phyloP scores from a whole-genome alignment of 202 grass and related monocot genomes.

The Miscanthus sacchariflorus region DNA sequence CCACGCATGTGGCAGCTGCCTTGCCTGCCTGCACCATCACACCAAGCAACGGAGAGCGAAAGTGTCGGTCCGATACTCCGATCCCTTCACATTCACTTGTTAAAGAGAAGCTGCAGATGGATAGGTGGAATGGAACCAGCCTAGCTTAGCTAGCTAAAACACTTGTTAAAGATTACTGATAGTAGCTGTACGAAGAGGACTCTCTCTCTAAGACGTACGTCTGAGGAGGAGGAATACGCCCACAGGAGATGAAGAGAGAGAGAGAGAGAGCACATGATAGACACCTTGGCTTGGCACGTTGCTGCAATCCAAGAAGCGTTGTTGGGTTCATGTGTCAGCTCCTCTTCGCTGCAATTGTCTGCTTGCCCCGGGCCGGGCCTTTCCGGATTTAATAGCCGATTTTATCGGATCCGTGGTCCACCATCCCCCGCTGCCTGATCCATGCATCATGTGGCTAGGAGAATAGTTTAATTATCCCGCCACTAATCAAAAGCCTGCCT shows the following conservation, averaged over 20 bases:
- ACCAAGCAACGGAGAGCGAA: background rate
- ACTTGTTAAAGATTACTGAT: slow-evolving; percentile 4
- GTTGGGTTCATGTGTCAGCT: slow-evolving; percentile 27
- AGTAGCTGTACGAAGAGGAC: background rate
- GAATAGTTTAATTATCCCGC: slow-evolving; percentile 33
- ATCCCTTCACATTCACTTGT: background rate
- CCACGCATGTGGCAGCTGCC: slow-evolving; percentile 22
- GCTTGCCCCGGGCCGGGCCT: slow-evolving; percentile 1
- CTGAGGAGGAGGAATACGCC: slow-evolving; percentile 49
- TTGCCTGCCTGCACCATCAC: background rate
- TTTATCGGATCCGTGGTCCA: slow-evolving; percentile 52
- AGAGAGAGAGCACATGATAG: slow-evolving; percentile 40
- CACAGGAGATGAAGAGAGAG: background rate
- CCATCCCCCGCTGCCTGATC: background rate
- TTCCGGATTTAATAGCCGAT: slow-evolving; percentile 56
- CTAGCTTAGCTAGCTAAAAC: slow-evolving; percentile 10
- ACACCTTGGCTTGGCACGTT: slow-evolving; percentile 60
- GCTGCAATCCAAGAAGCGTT: background rate
- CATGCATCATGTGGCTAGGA: slow-evolving; percentile 47
- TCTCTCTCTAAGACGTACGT: background rate
- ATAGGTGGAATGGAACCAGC: slow-evolving; percentile 17
- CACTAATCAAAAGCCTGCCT: background rate
- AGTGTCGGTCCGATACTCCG: background rate
- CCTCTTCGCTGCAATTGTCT: slow-evolving; percentile 20
- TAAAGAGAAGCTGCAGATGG: background rate